Percentiles rank a stretch among this genome's conserved stretches.
These are phyloP conservation scores for Hansenula sp. DNA, from an alignment of 1,139 yeast genomes.

Conservation along the genomic window DNA sequence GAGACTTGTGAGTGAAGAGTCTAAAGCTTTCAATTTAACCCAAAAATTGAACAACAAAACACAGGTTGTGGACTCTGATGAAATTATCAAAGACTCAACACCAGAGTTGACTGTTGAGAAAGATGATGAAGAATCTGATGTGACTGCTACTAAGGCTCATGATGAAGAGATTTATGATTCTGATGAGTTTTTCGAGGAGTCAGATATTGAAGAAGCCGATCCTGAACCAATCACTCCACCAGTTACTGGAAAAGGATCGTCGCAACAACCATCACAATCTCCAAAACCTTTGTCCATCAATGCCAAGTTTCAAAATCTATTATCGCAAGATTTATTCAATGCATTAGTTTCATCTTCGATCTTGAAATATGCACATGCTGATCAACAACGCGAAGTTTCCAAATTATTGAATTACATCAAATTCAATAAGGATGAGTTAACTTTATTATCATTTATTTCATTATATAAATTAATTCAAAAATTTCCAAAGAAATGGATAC, in stretches of 20 bases:
- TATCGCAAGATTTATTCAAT: constrained; percentile 22
- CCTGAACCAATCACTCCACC: constrained; percentile 1
- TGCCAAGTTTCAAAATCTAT: constrained; percentile 13
- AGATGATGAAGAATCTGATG: background rate
- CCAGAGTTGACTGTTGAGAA: constrained; percentile 4
- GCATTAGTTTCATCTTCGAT: constrained; percentile 21
- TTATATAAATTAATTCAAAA: constrained; percentile 21
- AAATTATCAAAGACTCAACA: background rate
- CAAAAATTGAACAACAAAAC: constrained; percentile 3
- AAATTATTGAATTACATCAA: constrained; percentile 16
- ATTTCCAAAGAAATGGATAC: constrained; percentile 21
- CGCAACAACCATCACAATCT: background rate
- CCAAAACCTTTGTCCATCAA: constrained; percentile 2
- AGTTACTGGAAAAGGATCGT: constrained; percentile 1
- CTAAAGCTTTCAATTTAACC: constrained; percentile 7
- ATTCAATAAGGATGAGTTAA: constrained; percentile 15
- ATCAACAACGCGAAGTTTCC: constrained; percentile 13
- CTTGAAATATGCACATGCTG: constrained; percentile 16
- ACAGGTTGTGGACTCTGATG: background rate
- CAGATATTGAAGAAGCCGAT: constrained; percentile 1
- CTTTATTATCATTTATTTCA: constrained; percentile 22
- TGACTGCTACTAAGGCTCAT: background rate
- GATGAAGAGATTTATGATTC: constrained; percentile 11
- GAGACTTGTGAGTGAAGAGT: constrained; percentile 17
- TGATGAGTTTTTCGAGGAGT: constrained; percentile 4